Conservation (phyloP, 1,139 yeast genomes). For the Blastobotrys serpentis region DNA sequence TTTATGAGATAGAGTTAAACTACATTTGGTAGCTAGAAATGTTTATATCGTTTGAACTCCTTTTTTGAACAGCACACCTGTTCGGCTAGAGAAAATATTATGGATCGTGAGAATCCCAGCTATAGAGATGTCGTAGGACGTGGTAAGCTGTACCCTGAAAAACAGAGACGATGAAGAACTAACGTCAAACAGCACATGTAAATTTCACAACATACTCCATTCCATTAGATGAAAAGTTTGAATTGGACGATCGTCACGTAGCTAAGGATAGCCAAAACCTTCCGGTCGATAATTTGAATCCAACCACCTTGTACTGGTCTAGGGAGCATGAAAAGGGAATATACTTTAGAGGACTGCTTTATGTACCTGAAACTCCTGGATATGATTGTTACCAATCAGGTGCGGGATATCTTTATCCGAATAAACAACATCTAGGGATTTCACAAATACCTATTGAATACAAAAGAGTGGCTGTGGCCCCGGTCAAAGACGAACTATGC, state of each 20-base stretch:
- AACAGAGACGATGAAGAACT: too few relatives aligned
- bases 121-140: not conserved
- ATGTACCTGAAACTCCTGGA: not conserved
- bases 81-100: not conserved
- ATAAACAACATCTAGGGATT: not conserved
- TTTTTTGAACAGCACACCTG: too few relatives aligned
- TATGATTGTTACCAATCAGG: not conserved
- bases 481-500: not conserved
- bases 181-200: not conserved
- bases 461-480: not conserved
- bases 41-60: too few relatives aligned
- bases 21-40: too few relatives aligned
- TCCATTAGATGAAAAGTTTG: not conserved
- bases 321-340: not conserved
- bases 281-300: not conserved
- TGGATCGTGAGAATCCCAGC: not conserved
- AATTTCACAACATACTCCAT: not conserved
- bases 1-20: too few relatives aligned
- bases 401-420: not conserved
- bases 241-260: not conserved
- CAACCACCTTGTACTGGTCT: slow-evolving; percentile 1
- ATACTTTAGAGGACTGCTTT: not conserved
- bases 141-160: not conserved
- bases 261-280: not conserved
- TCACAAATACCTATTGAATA: not conserved